Conservation (phyloP, 495 filamentous ascomycete species). For the Penicillium silybi region DNA sequence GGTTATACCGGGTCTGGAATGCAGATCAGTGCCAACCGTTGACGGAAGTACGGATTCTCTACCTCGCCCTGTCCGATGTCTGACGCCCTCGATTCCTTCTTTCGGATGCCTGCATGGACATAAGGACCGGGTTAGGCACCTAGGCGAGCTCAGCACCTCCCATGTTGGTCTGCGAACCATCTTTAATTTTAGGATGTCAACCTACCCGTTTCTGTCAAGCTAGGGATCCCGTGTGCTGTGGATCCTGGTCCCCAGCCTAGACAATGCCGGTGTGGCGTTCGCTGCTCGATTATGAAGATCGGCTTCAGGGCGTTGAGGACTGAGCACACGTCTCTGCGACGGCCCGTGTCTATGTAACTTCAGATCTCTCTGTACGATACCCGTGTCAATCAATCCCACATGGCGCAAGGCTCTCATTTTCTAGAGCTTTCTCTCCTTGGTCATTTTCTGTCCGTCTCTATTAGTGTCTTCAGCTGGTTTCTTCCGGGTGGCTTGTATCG, state of each 20-base stretch:
- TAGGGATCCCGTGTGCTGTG: neutral
- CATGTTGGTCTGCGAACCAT: neutral
- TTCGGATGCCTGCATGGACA: neutral
- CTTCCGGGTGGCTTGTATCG: neutral
- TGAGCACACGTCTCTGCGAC: conserved; percentile 1
- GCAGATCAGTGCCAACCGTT: conserved; percentile 7
- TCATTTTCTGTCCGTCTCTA: neutral
- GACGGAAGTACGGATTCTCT: conserved; percentile 7
- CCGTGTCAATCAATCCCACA: conserved; percentile 15
- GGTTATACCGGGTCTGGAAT: conserved; percentile 7
- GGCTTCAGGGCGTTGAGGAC: conserved; percentile 1
- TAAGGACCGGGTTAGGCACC: neutral
- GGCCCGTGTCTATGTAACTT: conserved; percentile 16
- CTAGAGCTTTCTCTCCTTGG: neutral
- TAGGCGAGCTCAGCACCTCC: neutral
- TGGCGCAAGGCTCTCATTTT: neutral
- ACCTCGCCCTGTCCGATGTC: neutral
- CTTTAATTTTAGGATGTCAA: neutral
- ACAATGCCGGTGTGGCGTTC: conserved; percentile 7
- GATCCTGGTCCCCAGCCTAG: neutral
- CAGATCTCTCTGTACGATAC: conserved; percentile 16
- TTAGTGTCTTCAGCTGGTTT: neutral
- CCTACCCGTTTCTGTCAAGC: neutral
- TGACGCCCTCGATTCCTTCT: neutral
- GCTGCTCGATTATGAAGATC: conserved; percentile 1